A percentile compares a stretch with the other conserved stretches of the same genome.
phyloP scores from a whole-genome alignment of 2,329 filamentous ascomycete genomes.

The Colletotrichum liriopes region DNA sequence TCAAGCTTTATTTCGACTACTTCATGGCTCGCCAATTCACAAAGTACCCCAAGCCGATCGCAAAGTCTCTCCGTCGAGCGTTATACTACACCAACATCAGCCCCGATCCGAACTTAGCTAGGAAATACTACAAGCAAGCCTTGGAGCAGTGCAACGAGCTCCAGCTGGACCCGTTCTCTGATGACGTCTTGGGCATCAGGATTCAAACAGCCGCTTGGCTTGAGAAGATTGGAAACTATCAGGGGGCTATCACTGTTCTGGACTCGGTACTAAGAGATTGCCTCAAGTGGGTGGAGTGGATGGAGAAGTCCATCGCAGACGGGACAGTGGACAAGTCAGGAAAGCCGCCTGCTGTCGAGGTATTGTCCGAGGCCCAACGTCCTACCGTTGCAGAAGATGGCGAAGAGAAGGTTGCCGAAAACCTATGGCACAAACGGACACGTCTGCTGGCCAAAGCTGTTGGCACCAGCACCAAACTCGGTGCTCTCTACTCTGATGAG shows the following conservation, averaged over 20 bases:
- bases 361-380: conserved; percentile 25
- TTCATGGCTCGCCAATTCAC: conserved; percentile 71
- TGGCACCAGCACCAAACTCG: conserved; percentile 85
- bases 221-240: conserved; percentile 81
- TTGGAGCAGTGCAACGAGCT: conserved; percentile 80
- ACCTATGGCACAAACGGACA: conserved; percentile 71
- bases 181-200: conserved; percentile 92
- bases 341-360: conserved; percentile 46
- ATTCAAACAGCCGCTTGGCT: conserved; percentile 86
- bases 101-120: conserved; percentile 81
- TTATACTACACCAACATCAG: conserved; percentile 88
- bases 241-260: conserved; percentile 81
- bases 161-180: conserved; percentile 88
- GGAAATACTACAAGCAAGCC: conserved; percentile 88
- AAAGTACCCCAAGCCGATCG: conserved; percentile 77
- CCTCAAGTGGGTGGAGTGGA: conserved; percentile 70
- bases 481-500: conserved; percentile 84
- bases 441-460: conserved; percentile 82
- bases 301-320: conserved; percentile 66
- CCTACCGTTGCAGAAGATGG: conserved; percentile 44
- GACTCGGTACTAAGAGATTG: conserved; percentile 83
- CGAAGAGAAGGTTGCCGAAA: conserved; percentile 58
- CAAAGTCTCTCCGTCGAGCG: conserved; percentile 84
- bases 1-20: conserved; percentile 66
- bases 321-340: conserved; percentile 62